Conservation (phyloP, 805 yeast genomes). For the Starmerella vaccinii region DNA sequence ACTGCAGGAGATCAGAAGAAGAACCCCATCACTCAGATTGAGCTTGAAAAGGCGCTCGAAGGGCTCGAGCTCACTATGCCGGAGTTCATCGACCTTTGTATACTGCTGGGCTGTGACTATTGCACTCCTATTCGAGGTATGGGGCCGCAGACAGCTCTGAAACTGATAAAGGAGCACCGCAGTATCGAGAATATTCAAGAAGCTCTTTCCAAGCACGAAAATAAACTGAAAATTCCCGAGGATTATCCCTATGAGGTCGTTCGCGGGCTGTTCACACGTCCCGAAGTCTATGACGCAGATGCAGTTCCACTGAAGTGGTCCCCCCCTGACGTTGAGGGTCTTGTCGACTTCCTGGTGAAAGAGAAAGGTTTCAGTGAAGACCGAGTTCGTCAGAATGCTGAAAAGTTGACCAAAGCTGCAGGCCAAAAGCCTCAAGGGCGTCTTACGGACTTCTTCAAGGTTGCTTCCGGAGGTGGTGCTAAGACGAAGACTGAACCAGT, state of each 20-base stretch:
- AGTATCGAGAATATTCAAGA: conserved; percentile 69
- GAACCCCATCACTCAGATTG: conserved; percentile 79
- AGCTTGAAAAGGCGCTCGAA: conserved; percentile 54
- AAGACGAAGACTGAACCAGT: conserved; percentile 2
- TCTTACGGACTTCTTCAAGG: conserved; percentile 82
- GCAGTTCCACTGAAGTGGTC: conserved; percentile 71
- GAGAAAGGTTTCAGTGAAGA: conserved; percentile 92
- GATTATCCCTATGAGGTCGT: conserved; percentile 91
- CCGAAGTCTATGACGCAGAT: conserved; percentile 60
- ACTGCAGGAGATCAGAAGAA: conserved; percentile 92
- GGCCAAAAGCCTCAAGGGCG: conserved; percentile 85
- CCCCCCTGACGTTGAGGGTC: conserved; percentile 78
- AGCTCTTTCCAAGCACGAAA: conserved; percentile 40
- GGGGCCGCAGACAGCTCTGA: conserved; percentile 90
- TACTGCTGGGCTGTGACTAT: conserved; percentile 91
- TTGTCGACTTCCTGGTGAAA: conserved; percentile 69
- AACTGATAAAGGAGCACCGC: conserved; percentile 76
- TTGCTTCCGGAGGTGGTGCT: conserved; percentile 22
- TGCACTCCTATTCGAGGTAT: conserved; percentile 91
- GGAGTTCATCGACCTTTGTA: conserved; percentile 84
- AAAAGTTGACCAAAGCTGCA: conserved; percentile 69
- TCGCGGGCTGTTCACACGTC: conserved; percentile 67
- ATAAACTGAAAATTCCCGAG: conserved; percentile 78
- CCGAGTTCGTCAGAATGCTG: conserved; percentile 78
- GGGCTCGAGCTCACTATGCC: conserved; percentile 64